Conservation (phyloP, 805 yeast species). For the Metschnikowia lunata region DNA sequence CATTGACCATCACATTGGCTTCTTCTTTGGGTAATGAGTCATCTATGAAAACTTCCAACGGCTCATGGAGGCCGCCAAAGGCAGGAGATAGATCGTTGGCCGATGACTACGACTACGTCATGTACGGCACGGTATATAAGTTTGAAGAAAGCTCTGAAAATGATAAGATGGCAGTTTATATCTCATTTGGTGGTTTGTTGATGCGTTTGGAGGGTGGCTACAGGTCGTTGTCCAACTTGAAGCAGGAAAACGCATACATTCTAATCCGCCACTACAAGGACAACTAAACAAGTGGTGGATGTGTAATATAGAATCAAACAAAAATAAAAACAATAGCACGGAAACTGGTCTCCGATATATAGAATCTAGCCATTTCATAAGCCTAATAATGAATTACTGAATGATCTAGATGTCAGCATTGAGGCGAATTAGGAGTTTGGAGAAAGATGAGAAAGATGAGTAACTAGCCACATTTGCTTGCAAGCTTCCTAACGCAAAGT, state of each 20-base stretch:
- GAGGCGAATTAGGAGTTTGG: too few species aligned
- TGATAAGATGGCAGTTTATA: constrained; percentile 78
- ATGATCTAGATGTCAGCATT: too few species aligned
- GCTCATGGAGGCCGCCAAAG: constrained; percentile 81
- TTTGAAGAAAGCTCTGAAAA: constrained; percentile 76
- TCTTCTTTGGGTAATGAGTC: constrained; percentile 57
- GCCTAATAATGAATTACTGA: constrained; percentile 1
- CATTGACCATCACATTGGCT: constrained; percentile 82
- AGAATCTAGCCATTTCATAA: neutral
- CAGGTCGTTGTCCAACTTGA: constrained; percentile 79
- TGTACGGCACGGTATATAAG: constrained; percentile 96
- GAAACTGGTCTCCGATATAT: neutral
- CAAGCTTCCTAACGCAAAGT: too few species aligned
- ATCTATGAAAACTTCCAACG: constrained; percentile 45
- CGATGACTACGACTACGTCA: constrained; percentile 96
- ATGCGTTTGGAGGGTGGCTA: constrained; percentile 94
- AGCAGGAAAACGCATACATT: constrained; percentile 90
- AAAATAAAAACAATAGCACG: neutral
- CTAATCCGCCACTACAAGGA: constrained; percentile 70
- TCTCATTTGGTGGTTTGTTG: constrained; percentile 92
- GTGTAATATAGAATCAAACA: constrained; percentile 11
- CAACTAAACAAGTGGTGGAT: constrained; percentile 12
- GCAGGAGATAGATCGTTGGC: constrained; percentile 82
- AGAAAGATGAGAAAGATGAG: too few species aligned
- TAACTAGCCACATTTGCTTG: too few species aligned